These are phyloP conservation scores for Puccinia horiana DNA, from an alignment of 1,284 basidiomycete genomes.

Conservation along the genomic window DNA sequence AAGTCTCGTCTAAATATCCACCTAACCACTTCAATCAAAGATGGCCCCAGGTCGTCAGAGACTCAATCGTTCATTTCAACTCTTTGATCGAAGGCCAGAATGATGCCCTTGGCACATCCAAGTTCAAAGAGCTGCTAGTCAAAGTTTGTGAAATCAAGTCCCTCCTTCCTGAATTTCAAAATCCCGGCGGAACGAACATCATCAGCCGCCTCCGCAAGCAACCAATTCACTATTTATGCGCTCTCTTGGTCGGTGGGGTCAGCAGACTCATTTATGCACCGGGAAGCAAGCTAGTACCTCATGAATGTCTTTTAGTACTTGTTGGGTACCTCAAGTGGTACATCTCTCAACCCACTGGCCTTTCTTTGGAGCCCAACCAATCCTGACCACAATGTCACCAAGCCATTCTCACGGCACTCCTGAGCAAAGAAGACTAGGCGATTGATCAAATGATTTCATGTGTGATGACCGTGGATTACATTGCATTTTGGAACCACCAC, in stretches of 20 bases:
- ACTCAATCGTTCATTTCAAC: background rate
- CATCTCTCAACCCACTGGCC: background rate
- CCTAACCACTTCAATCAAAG: background rate
- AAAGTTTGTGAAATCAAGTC: background rate
- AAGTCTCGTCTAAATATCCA: background rate
- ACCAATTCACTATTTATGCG: background rate
- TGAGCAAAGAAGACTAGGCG: background rate
- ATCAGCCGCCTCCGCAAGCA: background rate
- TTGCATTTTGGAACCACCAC: too few relatives aligned
- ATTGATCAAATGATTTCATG: background rate
- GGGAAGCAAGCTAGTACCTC: background rate
- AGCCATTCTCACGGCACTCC: background rate
- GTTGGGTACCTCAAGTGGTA: too few relatives aligned
- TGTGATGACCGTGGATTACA: too few relatives aligned
- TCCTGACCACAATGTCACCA: background rate
- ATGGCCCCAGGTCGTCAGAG: conserved; percentile 26
- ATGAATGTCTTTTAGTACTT: too few relatives aligned
- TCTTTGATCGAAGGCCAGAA: background rate
- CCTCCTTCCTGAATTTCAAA: background rate
- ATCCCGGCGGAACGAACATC: background rate
- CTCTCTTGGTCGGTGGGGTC: conserved; percentile 8
- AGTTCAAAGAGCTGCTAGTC: background rate
- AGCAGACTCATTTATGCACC: background rate
- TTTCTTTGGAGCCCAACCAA: background rate
- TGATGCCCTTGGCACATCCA: background rate